Base-by-base conservation (phyloP, 2,329 filamentous ascomycete species). In the Waltergamsia citrina region DNA sequence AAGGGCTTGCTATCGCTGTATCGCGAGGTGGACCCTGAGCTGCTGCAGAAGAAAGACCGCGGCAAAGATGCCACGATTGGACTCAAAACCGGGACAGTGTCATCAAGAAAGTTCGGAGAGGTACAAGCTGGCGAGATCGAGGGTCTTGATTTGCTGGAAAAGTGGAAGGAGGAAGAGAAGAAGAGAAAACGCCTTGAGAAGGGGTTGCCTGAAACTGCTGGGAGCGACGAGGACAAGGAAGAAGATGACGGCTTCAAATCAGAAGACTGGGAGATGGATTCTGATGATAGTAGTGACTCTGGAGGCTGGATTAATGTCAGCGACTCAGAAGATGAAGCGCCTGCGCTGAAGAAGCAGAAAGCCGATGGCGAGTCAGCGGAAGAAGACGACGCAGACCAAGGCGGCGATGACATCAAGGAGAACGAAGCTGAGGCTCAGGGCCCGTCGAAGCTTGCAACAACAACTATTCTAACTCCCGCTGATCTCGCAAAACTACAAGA, bases 401-500 rank as follows among this genome's bases (percentile, higher is more conserved):
- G 63, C 7, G 59, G 69, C 38, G 59, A 67, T 29, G 60, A 65
- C 26, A 54, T 55, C 10, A 53, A 53, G n/a, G 57, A 57, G 19
- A 54, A 61, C 5, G 61, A 63, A n/a, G 60, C 57, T 10, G 62
- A 68, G 39, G 46, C 63, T 6, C 53, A 65, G 36, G 62, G 66
- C 41, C 71, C 78, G 43, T 78, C 81, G 10, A 86, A 78, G 48
- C 75, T 95, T 28, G 88, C 88, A n/a, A 94, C 85, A 0, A 94
- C 85, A 3, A 82, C 85, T 32, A 93, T 98, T 43, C 78, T 98
- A 41, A 98, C 92, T 0, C 92, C 92, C 0, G 92, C 92, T 10
- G 92, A 98, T 58, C 73, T 96, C n/a, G 81, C 85, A 45, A 96
- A 96, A 56, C 79, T 98, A 15, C 78, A 85, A 41, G 90, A 95